Evolutionary conservation across 1,284 basidiomycete genomes (phyloP), one percentile per base, ranked within the genome.

Genomic region (Cerrena zonata): DNA sequence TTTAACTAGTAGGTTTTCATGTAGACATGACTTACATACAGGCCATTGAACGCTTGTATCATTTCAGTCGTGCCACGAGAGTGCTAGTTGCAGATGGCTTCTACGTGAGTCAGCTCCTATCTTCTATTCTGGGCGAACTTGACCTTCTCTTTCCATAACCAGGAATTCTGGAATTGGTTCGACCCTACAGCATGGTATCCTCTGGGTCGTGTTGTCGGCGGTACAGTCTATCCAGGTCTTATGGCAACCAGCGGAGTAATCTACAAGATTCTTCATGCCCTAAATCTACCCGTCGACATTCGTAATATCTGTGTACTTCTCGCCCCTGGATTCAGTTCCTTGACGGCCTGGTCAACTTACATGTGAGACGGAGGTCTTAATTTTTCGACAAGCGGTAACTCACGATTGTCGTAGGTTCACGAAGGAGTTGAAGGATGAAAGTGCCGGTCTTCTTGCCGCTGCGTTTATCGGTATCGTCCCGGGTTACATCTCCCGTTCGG

Each of bases 121-220:
- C 24, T 10, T 45, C 12, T 48, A 19, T n/a, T 42, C 48, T 40
- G 25, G 7, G 1, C 37, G 48, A n/a, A 22, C 26, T 45, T 45
- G 36, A 39, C 19, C 39, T 52, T 54, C 56, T 44, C 49, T 52
- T 1, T 53, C 24, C 49, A 48, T 61, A 34, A 34, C 7, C 15
- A 93, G 93, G 94, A 89, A 84, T 99, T 94, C 72, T 99, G 91
- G 95, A 99, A 99, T 69, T 99, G 96, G 96, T 99, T 99, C 68
- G 96, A 99, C 71, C 93, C 94, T 27, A 96, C 96, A 4, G 94
- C 94, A 61, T 95, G 92, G 96, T 99, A 99, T 66, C 96, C 96
- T 12, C 84, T 99, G 1, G 96, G 96, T 44, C 89, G 96, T 64
- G 94, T 96, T 45, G 95, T 98, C 40, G 96, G 96, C 50, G 95